Conservation (phyloP, 192 early-diverging fungal genomes). For the Umbelopsis vinacea region DNA sequence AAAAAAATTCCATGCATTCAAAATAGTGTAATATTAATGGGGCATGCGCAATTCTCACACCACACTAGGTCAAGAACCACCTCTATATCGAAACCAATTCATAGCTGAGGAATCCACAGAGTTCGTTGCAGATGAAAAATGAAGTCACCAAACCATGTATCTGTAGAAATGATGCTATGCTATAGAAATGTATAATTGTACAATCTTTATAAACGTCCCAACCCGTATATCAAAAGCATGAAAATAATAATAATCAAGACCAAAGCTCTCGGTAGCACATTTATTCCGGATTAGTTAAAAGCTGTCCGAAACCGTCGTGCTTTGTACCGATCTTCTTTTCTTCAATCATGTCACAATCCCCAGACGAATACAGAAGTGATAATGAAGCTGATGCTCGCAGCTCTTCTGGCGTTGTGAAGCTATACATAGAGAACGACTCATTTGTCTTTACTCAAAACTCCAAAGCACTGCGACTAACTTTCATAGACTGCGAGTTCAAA, state of each 20-base stretch:
- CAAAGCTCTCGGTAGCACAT: no score
- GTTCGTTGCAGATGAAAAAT: constrained; percentile 5
- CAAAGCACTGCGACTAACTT: constrained; percentile 27
- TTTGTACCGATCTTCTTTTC: background rate
- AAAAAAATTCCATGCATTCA: background rate
- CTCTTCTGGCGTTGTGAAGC: constrained; percentile 1
- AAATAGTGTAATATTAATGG: constrained; percentile 6
- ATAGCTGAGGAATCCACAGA: background rate
- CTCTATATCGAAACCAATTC: constrained; percentile 12
- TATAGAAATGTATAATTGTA: no score
- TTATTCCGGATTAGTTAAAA: background rate
- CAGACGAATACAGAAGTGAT: background rate
- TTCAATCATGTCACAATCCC: background rate
- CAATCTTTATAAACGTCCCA: no score
- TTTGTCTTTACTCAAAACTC: constrained; percentile 21
- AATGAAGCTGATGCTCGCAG: background rate
- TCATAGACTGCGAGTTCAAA: constrained; percentile 26
- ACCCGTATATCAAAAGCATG: no score
- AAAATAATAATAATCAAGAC: no score
- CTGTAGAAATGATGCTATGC: background rate
- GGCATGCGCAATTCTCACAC: constrained; percentile 16
- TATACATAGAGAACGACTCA: background rate
- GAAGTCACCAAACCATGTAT: no score
- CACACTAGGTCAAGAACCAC: constrained; percentile 32
- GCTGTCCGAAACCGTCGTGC: background rate